Evolutionary conservation across 441 rosid genomes (phyloP), one percentile per base, ranked within the genome.

Genomic region (Erodium chrysanthum): DNA sequence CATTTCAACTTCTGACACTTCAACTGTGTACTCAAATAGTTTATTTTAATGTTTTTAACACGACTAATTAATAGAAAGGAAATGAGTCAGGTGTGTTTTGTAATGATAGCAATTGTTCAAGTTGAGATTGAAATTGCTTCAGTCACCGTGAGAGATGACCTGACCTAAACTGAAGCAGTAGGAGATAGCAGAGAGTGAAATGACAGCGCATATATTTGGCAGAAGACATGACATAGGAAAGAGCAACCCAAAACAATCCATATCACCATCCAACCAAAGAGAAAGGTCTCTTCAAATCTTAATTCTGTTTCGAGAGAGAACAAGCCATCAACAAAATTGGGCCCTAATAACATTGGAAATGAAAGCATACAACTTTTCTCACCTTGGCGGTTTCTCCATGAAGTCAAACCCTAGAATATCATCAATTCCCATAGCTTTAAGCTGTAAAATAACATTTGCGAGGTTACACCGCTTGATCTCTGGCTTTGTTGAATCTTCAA

Each of bases 401-500:
- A 93, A 91, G 78, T 91, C 92, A 84, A 93, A 93, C 66, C 98
- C 97, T 78, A 85, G 66, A 42, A 93, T 86, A 84, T 91, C 98
- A 59, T 93, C 93, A 52, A 89, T 77, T 25, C 98, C 97, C 50
- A 93, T 70, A 69, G 97, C 96, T 85, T 85, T 91, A 56, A 93
- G 93, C 81, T 89, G 97, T 83, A 93, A 86, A 76, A 91, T 87
- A 65, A 91, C 86, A 80, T 86, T 89, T 27, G 96, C 82, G 74
- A 93, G 97, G 79, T 89, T 93, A 82, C 96, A 85, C 64, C 96
- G 79, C 80, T 89, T 93, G 79, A 91, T 93, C 84, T 89, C 96
- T 59, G 97, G 93, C 77, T 84, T 85, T 3, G 95, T 88, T 35
- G 96, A 91, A 80, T 88, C 92, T 77, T 86, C 96, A 62, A 93